A percentile compares a stretch with the other conserved stretches of the same genome.
phyloP scores from a whole-genome alignment of 352 stramenopile species.

The Pythium oligandrum region DNA sequence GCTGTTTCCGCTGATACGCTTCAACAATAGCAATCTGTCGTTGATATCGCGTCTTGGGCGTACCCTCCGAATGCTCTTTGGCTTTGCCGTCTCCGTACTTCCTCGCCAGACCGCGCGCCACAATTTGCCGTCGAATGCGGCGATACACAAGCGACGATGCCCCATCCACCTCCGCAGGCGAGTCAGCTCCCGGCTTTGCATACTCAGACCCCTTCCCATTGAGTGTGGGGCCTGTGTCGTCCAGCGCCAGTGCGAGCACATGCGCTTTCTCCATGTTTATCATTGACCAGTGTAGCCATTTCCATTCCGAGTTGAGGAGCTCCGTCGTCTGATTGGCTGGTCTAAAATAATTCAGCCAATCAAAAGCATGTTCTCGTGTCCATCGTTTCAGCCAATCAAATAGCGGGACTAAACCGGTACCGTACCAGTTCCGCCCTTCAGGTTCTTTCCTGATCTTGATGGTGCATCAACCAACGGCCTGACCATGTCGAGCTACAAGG shows the following conservation, averaged over 20 bases:
- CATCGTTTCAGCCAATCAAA: too few relatives aligned
- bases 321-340: too few relatives aligned
- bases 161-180: neutral
- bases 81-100: constrained; percentile 7
- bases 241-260: constrained; percentile 11
- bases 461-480: too few relatives aligned
- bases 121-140: constrained; percentile 12
- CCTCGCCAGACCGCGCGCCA: constrained; percentile 14
- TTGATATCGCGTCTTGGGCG: constrained; percentile 10
- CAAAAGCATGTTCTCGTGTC: too few relatives aligned
- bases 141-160: constrained; percentile 14
- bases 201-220: too few relatives aligned
- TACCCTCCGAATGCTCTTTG: constrained; percentile 6
- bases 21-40: constrained; percentile 22
- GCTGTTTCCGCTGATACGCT: constrained; percentile 8
- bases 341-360: too few relatives aligned
- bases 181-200: too few relatives aligned
- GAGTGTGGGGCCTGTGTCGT: neutral
- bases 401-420: too few relatives aligned
- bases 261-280: constrained; percentile 8
- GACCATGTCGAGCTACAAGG: constrained; percentile 36
- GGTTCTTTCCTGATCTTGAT: too few relatives aligned
- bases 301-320: too few relatives aligned
- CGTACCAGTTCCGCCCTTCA: too few relatives aligned
- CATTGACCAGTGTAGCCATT: too few relatives aligned